A percentile compares a stretch with the other conserved stretches of the same genome.
phyloP scores from a whole-genome alignment of 2,329 filamentous ascomycete genomes.

The Botrytis medusae region DNA sequence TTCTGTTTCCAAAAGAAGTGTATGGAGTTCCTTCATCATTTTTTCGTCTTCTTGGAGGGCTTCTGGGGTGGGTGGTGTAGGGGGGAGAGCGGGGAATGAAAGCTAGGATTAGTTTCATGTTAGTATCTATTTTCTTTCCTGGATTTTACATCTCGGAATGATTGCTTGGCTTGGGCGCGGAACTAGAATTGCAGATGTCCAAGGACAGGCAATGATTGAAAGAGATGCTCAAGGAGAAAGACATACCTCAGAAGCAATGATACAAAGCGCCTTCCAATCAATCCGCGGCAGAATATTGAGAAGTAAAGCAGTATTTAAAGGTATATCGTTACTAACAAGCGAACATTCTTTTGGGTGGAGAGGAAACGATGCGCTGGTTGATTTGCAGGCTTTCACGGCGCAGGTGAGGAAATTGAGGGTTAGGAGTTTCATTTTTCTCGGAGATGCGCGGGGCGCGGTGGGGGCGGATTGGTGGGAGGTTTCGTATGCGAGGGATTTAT shows the following conservation, averaged over 20 bases:
- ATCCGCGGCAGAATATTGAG: slow-evolving; percentile 82
- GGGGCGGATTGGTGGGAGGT: rapidly evolving
- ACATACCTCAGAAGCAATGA: slow-evolving; percentile 72
- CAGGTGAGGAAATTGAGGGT: slow-evolving; percentile 97
- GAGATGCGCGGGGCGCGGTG: not conserved
- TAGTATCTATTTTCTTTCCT: slow-evolving; percentile 22
- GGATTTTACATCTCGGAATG: not conserved
- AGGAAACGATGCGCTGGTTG: slow-evolving; percentile 75
- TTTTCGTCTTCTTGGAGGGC: slow-evolving; percentile 66
- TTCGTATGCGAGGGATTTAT: not conserved
- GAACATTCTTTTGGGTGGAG: slow-evolving; percentile 91
- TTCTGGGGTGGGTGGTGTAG: slow-evolving; percentile 60
- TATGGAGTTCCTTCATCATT: slow-evolving; percentile 75
- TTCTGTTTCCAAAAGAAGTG: slow-evolving; percentile 82
- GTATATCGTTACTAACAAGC: slow-evolving; percentile 79
- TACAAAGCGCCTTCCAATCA: slow-evolving; percentile 80
- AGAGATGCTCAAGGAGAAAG: slow-evolving; percentile 26
- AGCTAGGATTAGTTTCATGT: slow-evolving; percentile 52
- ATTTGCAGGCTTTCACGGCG: slow-evolving; percentile 93
- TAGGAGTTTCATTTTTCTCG: slow-evolving; percentile 76
- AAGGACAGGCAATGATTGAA: not conserved
- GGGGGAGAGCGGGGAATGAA: slow-evolving; percentile 72
- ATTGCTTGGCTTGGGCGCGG: not conserved
- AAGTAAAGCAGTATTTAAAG: slow-evolving; percentile 77
- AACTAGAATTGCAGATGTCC: not conserved